Conservation (phyloP, 2,329 filamentous ascomycete genomes). For the Pseudogymnoascus sp. region DNA sequence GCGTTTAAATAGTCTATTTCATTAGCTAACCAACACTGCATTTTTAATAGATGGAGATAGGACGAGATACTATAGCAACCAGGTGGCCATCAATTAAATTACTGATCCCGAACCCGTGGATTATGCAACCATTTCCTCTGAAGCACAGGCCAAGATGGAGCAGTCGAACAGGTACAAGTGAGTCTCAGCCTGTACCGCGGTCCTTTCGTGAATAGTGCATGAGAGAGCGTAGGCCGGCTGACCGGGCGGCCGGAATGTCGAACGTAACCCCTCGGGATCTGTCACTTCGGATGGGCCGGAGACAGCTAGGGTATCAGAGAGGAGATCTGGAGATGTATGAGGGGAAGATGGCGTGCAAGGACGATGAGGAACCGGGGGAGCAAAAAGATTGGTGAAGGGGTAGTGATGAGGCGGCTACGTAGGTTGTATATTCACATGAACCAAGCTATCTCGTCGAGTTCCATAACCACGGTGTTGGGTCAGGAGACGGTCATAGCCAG, state of each 20-base stretch:
- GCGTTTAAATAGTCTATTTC: background rate
- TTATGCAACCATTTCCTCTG: background rate
- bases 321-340: constrained; percentile 32
- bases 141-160: background rate
- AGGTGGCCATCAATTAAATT: background rate
- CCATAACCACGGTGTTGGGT: background rate
- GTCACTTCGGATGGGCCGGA: constrained; percentile 14
- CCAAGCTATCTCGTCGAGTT: background rate
- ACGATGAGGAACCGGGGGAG: background rate
- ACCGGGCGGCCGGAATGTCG: background rate
- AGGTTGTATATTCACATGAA: constrained; percentile 6
- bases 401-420: background rate
- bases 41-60: background rate
- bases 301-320: constrained; percentile 37
- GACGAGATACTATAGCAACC: background rate
- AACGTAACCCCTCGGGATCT: background rate
- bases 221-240: background rate
- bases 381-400: background rate
- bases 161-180: background rate
- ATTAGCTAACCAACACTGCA: background rate
- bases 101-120: no score
- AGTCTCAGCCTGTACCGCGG: background rate
- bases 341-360: constrained; percentile 21
- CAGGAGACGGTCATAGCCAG: background rate
- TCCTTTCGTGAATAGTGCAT: background rate